Evolutionary conservation across 2,329 filamentous ascomycete species (phyloP), one percentile per base, ranked within the genome.

Genomic region (Mariannaea elegans): DNA sequence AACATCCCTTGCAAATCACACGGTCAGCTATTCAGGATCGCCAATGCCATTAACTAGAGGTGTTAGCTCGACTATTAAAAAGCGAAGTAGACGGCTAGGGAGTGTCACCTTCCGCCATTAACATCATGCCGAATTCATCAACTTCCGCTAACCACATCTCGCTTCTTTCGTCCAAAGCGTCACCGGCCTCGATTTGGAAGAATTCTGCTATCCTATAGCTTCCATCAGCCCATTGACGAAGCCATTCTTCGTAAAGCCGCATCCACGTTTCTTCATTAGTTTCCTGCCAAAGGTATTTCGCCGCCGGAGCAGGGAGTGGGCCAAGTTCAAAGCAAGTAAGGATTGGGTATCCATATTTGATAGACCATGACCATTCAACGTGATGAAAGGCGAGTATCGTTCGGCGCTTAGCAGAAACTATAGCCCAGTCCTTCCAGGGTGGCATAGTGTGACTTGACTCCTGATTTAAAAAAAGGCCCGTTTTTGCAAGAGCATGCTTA

Each of bases 91-190:
- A 18, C 29, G n/a, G n/a, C 18, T 12, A 14, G 27, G 7, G 5
- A 23, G 13, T n/a, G n/a, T 44, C 13, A 44, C 49, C 38, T 44
- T 52, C 36, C 18, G 49, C 49, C 49, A 52, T 44, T 12, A 52
- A 3, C 49, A 52, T 42, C 24, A 51, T 42, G 10, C 48, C 36
- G 27, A 29, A 41, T n/a, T 51, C 48, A 31, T 51, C 36, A 13
- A 36, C 36, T 32, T 51, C 48, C n/a, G 48, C 48, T 19, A 51
- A 36, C 36, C 48, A 41, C 48, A 51, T 51, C 24, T 51, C 48
- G 12, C 36, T 32, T 12, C 48, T 41, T 6, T 4, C 16, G 13
- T 42, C 48, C 5, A 51, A n/a, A 14, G 12, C 16, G 13, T 13
- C 24, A 13, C 48, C 48, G 2, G 48, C 12, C 2, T 42, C 16